Evolutionary conservation across 768 basidiomycete genomes (phyloP), one percentile per base, ranked within the genome.

Genomic region (Melanogaster broomeanus): DNA sequence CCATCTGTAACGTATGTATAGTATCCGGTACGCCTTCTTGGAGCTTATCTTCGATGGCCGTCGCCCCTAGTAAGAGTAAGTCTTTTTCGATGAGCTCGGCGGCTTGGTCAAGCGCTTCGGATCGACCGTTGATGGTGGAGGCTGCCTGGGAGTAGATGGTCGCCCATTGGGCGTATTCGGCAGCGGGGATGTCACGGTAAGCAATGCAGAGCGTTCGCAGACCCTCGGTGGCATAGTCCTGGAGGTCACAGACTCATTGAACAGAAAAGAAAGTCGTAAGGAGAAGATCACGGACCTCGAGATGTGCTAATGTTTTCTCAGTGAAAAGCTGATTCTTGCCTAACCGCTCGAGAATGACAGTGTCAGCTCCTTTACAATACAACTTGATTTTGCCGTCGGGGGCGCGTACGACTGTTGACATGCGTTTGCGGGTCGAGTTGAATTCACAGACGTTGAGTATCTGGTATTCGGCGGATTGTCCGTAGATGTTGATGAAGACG

Each of bases 11-110:
- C 0, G 95, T 98, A 66, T 98, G 95, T 43, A 98, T 99, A 6
- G 97, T 87, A 62, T 99, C 97, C 0, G 97, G 97, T 3, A 99
- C 97, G 35, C 97, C 97, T 46, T 99, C 97, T 66, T 99, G 97
- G 13, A 99, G 75, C 70, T 97, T 98, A 69, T 99, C 97, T 68
- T 99, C 97, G 62, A 99, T 94, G 16, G 97, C 97, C 2, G 97
- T 98, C 22, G 97, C 97, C 3, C 97, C 97, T 16, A 99, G 79
- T 16, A 99, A 66, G 62, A 91, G 87, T 59, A 99, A 77, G 54
- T 99, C 93, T 61, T 89, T 89, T 74, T 99, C 97, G 58, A 99
- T 97, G 42, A 96, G 73, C 65, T 99, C 97, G 1, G 97, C 94
- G 0, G 93, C 96, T 59, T 84, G 81, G 69, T 98, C 97, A 33